These are phyloP conservation scores for Clavispora fructus DNA, from an alignment of 805 yeast genomes.

Conservation along the genomic window DNA sequence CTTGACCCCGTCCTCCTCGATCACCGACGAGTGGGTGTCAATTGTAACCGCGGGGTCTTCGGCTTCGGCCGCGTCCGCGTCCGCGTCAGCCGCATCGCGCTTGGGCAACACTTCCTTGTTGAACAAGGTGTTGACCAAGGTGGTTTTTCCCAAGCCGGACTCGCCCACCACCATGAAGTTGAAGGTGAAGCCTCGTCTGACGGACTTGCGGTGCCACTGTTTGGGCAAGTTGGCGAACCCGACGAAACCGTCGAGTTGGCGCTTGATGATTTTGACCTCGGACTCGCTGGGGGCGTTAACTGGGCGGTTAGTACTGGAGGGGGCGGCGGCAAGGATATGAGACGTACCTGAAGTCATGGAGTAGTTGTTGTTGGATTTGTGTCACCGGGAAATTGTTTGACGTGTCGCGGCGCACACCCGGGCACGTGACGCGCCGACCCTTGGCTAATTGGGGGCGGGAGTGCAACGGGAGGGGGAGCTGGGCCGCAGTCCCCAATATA, in stretches of 20 bases:
- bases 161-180: conserved; percentile 90
- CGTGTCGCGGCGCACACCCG: conserved; percentile 2
- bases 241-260: conserved; percentile 86
- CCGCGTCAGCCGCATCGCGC: conserved; percentile 3
- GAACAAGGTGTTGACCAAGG: conserved; percentile 87
- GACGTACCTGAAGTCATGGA: conserved; percentile 4
- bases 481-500: too few relatives aligned
- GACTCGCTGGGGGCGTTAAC: not conserved
- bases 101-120: conserved; percentile 30
- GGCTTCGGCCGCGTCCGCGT: conserved; percentile 17
- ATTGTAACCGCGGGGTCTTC: conserved; percentile 17
- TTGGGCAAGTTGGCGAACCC: conserved; percentile 97
- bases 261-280: conserved; percentile 61
- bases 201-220: conserved; percentile 95
- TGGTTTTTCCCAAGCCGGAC: conserved; percentile 88
- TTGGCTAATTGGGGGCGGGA: too few relatives aligned
- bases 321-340: not conserved
- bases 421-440: not conserved
- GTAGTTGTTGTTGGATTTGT: conserved; percentile 1
- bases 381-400: conserved; percentile 2
- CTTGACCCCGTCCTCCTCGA: conserved; percentile 92
- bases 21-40: conserved; percentile 22
- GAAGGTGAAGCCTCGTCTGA: conserved; percentile 64
- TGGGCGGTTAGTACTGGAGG: not conserved
- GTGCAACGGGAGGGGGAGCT: too few relatives aligned